phyloP scores from a whole-genome alignment of 2,329 filamentous ascomycete genomes.

The Acrocalymma vagum region DNA sequence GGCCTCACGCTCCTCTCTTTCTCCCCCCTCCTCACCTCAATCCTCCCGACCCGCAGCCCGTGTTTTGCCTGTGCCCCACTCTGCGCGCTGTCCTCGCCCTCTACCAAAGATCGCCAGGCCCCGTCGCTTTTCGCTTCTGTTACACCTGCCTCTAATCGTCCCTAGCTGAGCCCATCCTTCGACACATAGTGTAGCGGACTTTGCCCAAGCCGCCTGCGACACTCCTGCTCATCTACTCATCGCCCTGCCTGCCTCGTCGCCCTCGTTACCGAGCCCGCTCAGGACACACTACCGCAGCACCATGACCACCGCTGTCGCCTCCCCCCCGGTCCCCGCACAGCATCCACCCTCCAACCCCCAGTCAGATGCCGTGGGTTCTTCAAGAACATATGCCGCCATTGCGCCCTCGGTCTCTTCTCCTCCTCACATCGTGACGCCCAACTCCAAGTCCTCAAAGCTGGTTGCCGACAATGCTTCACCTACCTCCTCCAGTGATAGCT shows the following conservation, averaged over 20 bases:
- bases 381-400: conserved; percentile 55
- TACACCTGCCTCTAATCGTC: conserved; percentile 34
- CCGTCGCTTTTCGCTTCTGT: conserved; percentile 26
- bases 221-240: conserved; percentile 42
- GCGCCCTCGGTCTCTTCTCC: conserved; percentile 52
- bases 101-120: too few relatives aligned
- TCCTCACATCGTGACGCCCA: conserved; percentile 48
- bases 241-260: too few relatives aligned
- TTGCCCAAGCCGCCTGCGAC: conserved; percentile 40
- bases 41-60: conserved; percentile 7
- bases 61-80: conserved; percentile 1
- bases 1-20: conserved; percentile 7
- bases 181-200: conserved; percentile 46
- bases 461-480: conserved; percentile 49
- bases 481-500: conserved; percentile 48
- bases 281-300: conserved; percentile 31
- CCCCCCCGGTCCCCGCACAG: conserved; percentile 49
- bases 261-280: conserved; percentile 22
- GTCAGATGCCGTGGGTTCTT: conserved; percentile 47
- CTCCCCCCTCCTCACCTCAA: conserved; percentile 8
- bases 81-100: conserved; percentile 14
- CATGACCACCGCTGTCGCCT: conserved; percentile 59
- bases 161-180: conserved; percentile 39
- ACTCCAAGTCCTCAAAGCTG: conserved; percentile 44
- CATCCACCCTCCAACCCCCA: conserved; percentile 44